Conservation (phyloP, 768 basidiomycete species). For the Suillus bovinus region DNA sequence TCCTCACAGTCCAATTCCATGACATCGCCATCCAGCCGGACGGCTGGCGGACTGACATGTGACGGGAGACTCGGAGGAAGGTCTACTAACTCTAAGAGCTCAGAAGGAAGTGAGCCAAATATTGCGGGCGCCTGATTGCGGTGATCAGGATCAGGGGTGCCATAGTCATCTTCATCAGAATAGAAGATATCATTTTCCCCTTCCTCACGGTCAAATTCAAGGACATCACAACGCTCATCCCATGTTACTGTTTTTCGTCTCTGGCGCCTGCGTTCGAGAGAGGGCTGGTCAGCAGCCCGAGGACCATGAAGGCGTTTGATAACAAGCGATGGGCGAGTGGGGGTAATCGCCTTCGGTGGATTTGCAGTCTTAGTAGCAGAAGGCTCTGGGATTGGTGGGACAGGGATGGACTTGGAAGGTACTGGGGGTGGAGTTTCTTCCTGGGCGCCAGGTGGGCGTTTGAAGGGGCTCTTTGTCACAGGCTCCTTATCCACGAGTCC, state of each 20-base stretch:
- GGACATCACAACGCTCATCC: conserved; percentile 75
- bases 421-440: conserved; percentile 33
- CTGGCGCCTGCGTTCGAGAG: conserved; percentile 41
- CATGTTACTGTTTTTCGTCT: conserved; percentile 80
- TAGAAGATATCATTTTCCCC: conserved; percentile 49
- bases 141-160: conserved; percentile 21
- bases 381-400: conserved; percentile 28
- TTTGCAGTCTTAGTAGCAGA: conserved; percentile 39
- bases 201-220: conserved; percentile 75
- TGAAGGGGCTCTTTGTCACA: conserved; percentile 84
- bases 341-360: conserved; percentile 28
- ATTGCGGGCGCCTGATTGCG: conserved; percentile 14
- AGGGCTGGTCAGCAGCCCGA: conserved; percentile 48
- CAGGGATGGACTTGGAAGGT: conserved; percentile 31
- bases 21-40: conserved; percentile 54
- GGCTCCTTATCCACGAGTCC: conserved; percentile 74
- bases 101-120: conserved; percentile 42
- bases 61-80: conserved; percentile 65
- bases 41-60: conserved; percentile 30
- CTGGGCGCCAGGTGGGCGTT: conserved; percentile 29
- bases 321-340: conserved; percentile 64
- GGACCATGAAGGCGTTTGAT: conserved; percentile 78
- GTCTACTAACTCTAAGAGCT: conserved; percentile 57
- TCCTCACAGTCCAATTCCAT: conserved; percentile 75
- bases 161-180: conserved; percentile 36